phyloP scores from a whole-genome alignment of 2,329 filamentous ascomycete genomes.

The Xylariaceae sp. region DNA sequence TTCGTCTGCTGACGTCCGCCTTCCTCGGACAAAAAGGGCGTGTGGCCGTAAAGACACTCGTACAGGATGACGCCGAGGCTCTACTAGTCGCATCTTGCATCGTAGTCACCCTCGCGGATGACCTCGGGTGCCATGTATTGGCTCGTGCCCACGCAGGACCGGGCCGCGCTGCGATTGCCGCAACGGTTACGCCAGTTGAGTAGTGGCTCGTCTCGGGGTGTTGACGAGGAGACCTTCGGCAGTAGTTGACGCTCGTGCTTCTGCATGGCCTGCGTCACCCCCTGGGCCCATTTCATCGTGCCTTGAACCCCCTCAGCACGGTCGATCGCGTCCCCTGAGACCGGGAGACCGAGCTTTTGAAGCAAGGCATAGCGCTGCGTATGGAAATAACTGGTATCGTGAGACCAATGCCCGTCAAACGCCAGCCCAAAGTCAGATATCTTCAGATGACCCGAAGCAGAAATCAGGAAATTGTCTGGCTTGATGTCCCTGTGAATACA shows the following conservation, averaged over 20 bases:
- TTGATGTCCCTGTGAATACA: conserved; percentile 97
- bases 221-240: conserved; percentile 20
- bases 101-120: conserved; percentile 73
- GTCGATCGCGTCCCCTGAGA: conserved; percentile 71
- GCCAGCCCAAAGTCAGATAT: conserved; percentile 95
- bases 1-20: conserved; percentile 72
- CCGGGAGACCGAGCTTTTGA: conserved; percentile 65
- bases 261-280: conserved; percentile 36
- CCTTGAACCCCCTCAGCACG: conserved; percentile 35
- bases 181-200: conserved; percentile 65
- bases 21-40: conserved; percentile 79
- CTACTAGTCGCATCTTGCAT: conserved; percentile 95
- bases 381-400: conserved; percentile 82
- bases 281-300: conserved; percentile 36
- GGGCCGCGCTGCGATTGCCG: conserved; percentile 66
- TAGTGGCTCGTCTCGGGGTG: conserved; percentile 42
- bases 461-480: conserved; percentile 94
- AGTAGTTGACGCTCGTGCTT: conserved; percentile 36
- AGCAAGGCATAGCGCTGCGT: conserved; percentile 75
- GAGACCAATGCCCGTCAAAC: conserved; percentile 92
- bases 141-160: conserved; percentile 87
- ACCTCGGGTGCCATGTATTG: conserved; percentile 99
- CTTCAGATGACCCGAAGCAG: conserved; percentile 80
- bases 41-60: conserved; percentile 88
- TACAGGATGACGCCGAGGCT: conserved; percentile 91